Base-by-base conservation (phyloP, 495 filamentous ascomycete genomes). In the Xylaria scruposa region DNA sequence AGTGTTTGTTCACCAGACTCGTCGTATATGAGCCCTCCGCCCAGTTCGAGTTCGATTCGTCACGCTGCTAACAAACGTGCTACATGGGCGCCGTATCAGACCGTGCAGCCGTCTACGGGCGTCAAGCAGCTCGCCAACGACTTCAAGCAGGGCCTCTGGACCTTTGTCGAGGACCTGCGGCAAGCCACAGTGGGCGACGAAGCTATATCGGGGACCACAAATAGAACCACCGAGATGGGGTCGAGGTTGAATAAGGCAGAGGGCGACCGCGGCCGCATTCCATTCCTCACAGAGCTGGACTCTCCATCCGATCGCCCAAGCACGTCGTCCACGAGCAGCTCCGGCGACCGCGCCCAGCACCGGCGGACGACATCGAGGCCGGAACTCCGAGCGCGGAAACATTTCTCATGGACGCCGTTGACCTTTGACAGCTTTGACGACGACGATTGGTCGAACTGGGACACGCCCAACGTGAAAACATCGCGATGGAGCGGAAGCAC, bases 131-230 rank as follows among this genome's bases (percentile, higher is more conserved):
- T 98, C 79, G 95, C 96, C 3, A 92, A 91, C 10, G 96, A 97
- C 79, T 88, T 99, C 75, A 91, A 91, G 72, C 90, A 94, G 51
- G 96, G 96, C 0, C 83, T 98, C n/a, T 96, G 93, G 93, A 97
- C 94, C 17, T 99, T 98, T 79, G 87, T 98, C 72, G 96, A 98
- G 77, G 96, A 98, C 80, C 87, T 99, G 33, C 87, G 94, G 73
- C 96, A 99, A 82, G 96, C 94, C 17, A 97, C 96, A 3, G 93
- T 98, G 15, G 96, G 95, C 49, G 96, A 98, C 40, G 96, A 98
- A 80, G 92, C 89, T 13, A 89, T 94, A 70, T 82, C 83, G 62
- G 82, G 83, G 13, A 81, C 83, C 31, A 74, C 78, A 65, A 71
- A 81, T 72, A 73, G 76, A 66, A 80, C 76, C 33, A 74, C 71